phyloP scores from a whole-genome alignment of 139 green algal species.

The Haematococcus sp. region DNA sequence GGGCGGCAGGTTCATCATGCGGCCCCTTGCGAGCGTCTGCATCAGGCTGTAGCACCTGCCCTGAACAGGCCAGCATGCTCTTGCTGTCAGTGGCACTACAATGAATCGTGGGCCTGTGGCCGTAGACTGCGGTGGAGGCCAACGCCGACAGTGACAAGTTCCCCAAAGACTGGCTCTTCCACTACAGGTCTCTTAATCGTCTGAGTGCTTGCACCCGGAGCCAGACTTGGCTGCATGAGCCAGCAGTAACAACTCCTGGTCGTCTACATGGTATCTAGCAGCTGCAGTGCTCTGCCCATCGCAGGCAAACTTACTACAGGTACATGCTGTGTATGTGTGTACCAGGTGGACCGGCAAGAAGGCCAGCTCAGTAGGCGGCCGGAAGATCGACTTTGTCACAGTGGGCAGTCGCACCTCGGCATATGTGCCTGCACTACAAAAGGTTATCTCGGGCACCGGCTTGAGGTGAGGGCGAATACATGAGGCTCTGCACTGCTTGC shows the following conservation, averaged over 20 bases:
- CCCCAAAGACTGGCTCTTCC: conserved; percentile 84
- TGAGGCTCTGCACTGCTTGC: too few species aligned
- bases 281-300: too few species aligned
- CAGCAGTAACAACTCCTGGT: background rate
- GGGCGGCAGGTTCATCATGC: too few species aligned
- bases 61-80: too few species aligned
- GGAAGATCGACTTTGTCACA: conserved; percentile 64
- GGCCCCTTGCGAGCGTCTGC: too few species aligned
- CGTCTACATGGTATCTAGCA: too few species aligned
- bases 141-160: conserved; percentile 61
- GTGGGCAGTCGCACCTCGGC: conserved; percentile 73
- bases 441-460: conserved; percentile 25
- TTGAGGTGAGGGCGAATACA: too few species aligned
- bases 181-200: conserved; percentile 48
- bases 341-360: conserved; percentile 62
- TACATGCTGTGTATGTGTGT: too few species aligned
- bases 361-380: conserved; percentile 33
- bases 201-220: background rate
- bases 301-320: too few species aligned
- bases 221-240: background rate
- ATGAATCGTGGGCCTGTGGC: too few species aligned
- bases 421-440: conserved; percentile 78
- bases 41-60: too few species aligned
- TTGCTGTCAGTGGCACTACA: too few species aligned
- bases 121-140: conserved; percentile 48